Evolutionary conservation across 257 asterid species (phyloP), one percentile per base, ranked within the genome.

Genomic region (Perilla frutescens): DNA sequence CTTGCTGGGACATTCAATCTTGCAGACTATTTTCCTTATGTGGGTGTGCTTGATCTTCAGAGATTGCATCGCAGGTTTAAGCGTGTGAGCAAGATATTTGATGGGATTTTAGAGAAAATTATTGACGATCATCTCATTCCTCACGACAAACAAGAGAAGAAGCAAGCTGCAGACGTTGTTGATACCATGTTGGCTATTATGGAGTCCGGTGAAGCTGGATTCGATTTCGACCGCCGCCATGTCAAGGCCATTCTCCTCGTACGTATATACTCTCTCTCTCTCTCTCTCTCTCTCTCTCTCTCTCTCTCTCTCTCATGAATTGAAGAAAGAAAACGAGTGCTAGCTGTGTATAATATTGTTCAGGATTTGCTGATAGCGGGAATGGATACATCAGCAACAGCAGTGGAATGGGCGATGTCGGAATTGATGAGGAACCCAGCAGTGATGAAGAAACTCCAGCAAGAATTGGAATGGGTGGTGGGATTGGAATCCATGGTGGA

Each of bases 31-130:
- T 81, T 80, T 29, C 87, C 89, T 1, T 71, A 47, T 1, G 9
- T 84, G 1, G 82, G 83, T 10, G 54, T 4, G 29, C 82, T 84
- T 55, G 89, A 84, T 69, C 63, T 84, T 6, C 87, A 84, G 32
- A 79, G 89, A 2, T 5, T 80, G 39, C 55, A 64, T 5, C 14
- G 70, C 1, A 65, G 60, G 62, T 39, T 75, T 74, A 82, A 80
- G 80, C 34, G 26, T 0, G 1, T 77, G 31, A 53, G 76, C 32
- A 72, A 61, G 41, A 50, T 75, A 5, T 77, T 74, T 1, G 83
- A 84, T 12, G 66, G 44, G 10, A 54, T 79, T 26, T 6, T 82
- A 20, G 83, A 82, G 60, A 77, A 39, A 61, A 77, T 82, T 0
- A 84, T 84, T 2, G 79, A 82, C 2, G 87, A 84, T 1, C 89